These are phyloP conservation scores for Galeopsis tetrahit DNA, from an alignment of 257 asterid species.

Conservation along the genomic window DNA sequence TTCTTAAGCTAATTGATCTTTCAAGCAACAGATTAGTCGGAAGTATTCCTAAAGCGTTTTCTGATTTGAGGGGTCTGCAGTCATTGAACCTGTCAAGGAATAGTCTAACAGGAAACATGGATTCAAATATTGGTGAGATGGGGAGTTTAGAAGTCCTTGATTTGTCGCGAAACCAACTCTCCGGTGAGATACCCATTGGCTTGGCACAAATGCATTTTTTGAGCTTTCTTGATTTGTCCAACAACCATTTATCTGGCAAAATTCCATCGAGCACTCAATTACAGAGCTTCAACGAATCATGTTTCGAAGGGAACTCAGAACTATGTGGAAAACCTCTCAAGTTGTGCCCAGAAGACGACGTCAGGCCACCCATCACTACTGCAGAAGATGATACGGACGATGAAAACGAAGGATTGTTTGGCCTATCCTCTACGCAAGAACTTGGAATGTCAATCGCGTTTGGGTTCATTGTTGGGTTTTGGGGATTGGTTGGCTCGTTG, in stretches of 20 bases:
- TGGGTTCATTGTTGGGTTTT: conserved; percentile 43
- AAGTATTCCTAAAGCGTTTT: conserved; percentile 26
- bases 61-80: conserved; percentile 19
- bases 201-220: conserved; percentile 25
- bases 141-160: conserved; percentile 43
- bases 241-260: conserved; percentile 39
- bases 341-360: conserved; percentile 30
- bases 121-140: conserved; percentile 41
- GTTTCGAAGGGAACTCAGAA: conserved; percentile 32
- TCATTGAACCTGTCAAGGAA: conserved; percentile 46
- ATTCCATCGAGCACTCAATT: conserved; percentile 46
- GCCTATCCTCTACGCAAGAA: conserved; percentile 16
- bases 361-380: background rate
- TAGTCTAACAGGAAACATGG: conserved; percentile 32
- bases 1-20: conserved; percentile 41
- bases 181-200: conserved; percentile 40
- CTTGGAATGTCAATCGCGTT: conserved; percentile 20
- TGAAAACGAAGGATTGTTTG: conserved; percentile 19
- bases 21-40: conserved; percentile 41
- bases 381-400: background rate
- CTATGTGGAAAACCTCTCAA: conserved; percentile 45
- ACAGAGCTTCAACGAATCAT: conserved; percentile 37
- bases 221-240: conserved; percentile 36
- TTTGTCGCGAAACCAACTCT: conserved; percentile 40
- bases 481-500: conserved; percentile 38